phyloP scores from a whole-genome alignment of 768 basidiomycete genomes.

The Boletus rufocinnamomeus region DNA sequence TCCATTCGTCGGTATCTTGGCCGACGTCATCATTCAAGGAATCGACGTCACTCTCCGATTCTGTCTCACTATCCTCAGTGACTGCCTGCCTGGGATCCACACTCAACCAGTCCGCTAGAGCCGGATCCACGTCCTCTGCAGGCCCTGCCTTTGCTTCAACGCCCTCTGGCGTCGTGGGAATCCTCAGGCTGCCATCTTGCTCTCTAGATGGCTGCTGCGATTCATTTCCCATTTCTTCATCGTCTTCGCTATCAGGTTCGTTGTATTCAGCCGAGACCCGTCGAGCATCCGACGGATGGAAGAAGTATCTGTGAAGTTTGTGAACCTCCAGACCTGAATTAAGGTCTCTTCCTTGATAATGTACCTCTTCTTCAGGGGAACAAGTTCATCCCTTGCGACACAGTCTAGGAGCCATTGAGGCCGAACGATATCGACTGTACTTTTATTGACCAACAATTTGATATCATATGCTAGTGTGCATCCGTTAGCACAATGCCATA shows the following conservation, averaged over 20 bases:
- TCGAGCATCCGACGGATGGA: slow-evolving; percentile 63
- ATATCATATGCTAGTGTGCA: slow-evolving; percentile 61
- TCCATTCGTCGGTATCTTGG: slow-evolving; percentile 44
- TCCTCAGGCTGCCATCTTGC: slow-evolving; percentile 16
- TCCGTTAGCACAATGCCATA: background rate
- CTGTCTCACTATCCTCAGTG: slow-evolving; percentile 42
- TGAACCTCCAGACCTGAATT: background rate
- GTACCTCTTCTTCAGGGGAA: slow-evolving; percentile 72
- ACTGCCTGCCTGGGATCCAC: slow-evolving; percentile 41
- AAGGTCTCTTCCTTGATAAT: background rate
- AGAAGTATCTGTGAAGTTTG: slow-evolving; percentile 62
- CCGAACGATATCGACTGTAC: slow-evolving; percentile 67
- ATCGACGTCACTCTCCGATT: slow-evolving; percentile 65
- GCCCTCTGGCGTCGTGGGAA: background rate
- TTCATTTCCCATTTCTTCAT: slow-evolving; percentile 23
- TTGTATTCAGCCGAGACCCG: slow-evolving; percentile 53
- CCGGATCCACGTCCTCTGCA: slow-evolving; percentile 46
- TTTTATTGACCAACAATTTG: slow-evolving; percentile 70
- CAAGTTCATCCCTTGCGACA: slow-evolving; percentile 53
- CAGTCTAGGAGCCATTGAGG: slow-evolving; percentile 85
- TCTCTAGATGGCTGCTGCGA: slow-evolving; percentile 14
- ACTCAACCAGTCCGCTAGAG: slow-evolving; percentile 62
- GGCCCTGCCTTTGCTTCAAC: slow-evolving; percentile 28
- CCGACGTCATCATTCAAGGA: slow-evolving; percentile 64
- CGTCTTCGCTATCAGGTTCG: slow-evolving; percentile 40